phyloP scores from a whole-genome alignment of 2,329 filamentous ascomycete genomes.

The Fusarium protoensiforme region DNA sequence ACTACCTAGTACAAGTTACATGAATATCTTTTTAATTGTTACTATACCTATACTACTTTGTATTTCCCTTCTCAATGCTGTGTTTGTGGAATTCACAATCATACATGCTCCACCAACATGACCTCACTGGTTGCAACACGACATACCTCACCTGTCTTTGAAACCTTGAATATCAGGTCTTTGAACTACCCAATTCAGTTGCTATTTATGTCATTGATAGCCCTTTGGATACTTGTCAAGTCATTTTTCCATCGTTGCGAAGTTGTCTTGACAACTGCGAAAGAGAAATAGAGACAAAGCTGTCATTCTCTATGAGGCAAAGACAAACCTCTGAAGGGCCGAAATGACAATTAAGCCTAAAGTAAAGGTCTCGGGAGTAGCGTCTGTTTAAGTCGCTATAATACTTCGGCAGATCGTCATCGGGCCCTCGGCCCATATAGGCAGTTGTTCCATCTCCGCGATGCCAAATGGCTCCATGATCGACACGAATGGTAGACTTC shows the following conservation, averaged over 20 bases:
- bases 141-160: neutral
- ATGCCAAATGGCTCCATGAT: neutral
- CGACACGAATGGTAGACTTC: neutral
- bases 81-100: neutral
- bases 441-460: neutral
- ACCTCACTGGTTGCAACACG: neutral
- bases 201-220: neutral
- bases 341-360: neutral
- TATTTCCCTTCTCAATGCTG: rapidly evolving
- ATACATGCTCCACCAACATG: neutral
- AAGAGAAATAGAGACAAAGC: neutral
- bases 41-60: neutral
- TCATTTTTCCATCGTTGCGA: too few species aligned
- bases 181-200: neutral
- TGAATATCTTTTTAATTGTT: neutral
- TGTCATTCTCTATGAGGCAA: neutral
- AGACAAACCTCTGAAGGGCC: neutral
- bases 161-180: neutral
- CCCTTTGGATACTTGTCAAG: neutral
- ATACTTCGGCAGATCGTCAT: neutral
- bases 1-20: neutral
- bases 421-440: neutral
- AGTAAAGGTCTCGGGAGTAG: neutral
- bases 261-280: neutral
- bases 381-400: neutral